Base-by-base conservation (phyloP, 345 rosid genomes). In the Gossypium sturtianum region DNA sequence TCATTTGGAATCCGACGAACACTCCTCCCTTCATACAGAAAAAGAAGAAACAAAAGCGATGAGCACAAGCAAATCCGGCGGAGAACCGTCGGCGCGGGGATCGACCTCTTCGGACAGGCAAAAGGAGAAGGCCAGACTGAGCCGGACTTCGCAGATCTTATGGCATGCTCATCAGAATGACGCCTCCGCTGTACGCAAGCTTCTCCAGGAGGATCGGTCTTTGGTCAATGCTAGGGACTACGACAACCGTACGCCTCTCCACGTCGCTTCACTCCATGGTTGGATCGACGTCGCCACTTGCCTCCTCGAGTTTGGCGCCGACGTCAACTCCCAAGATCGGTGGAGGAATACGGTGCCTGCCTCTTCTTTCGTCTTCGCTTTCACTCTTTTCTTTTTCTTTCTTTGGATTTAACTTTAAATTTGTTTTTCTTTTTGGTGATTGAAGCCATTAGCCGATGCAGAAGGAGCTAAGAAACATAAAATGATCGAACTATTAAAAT, bases 141-240 rank as follows among this genome's bases (percentile, higher is more conserved):
- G 98, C 89, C 83, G 98, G 84, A 95, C 99, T 51, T 95, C 99
- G 29, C 82, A 89, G 78, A 93, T 95, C 71, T 90, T 95, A 1
- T 95, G 99, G 99, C 99, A 95, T 81, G 94, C 99, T n/a, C 99
- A 95, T 84, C 99, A 95, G 70, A 91, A 95, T 88, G 99, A 95
- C 84, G 85, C 84, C 69, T 66, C 85, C 2, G 90, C 97, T 41
- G 99, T 95, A 38, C 86, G 89, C 57, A 95, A 93, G 80, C 97
- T 93, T 60, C 89, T 95, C 7, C 96, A 93, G 83, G 99, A 95
- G 76, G 98, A 93, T 80, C 88, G 72, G 9, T 80, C 96, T 67
- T 83, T 95, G 49, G 99, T 95, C 70, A 90, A 80, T 59, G 99
- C 99, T 25, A 85, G 92, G 84, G 99, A 93, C 80, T 95, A 91